These are phyloP conservation scores for Ogataea saltuana DNA, from an alignment of 805 yeast species.

Conservation along the genomic window DNA sequence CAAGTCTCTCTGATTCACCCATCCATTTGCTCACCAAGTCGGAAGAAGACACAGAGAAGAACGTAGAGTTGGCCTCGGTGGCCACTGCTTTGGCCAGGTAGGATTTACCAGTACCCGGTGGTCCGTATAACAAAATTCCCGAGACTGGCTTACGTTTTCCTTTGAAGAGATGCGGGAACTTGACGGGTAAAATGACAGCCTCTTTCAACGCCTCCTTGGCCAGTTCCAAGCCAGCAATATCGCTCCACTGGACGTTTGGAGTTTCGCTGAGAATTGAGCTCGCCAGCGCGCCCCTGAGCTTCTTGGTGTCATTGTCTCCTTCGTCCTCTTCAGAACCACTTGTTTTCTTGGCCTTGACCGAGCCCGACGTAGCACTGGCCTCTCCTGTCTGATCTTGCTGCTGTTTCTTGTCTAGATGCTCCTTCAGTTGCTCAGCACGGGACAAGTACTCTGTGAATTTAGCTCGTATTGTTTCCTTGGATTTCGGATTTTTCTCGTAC, in stretches of 20 bases:
- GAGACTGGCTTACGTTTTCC: slow-evolving; percentile 93
- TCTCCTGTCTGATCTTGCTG: slow-evolving; percentile 50
- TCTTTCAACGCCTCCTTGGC: slow-evolving; percentile 97
- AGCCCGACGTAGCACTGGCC: slow-evolving; percentile 54
- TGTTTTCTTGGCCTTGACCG: slow-evolving; percentile 55
- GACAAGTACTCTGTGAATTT: slow-evolving; percentile 89
- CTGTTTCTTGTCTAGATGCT: slow-evolving; percentile 69
- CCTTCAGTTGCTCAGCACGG: slow-evolving; percentile 92
- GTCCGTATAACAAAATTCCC: slow-evolving; percentile 86
- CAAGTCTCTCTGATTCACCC: slow-evolving; percentile 97
- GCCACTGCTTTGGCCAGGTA: slow-evolving; percentile 98
- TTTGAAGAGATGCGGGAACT: slow-evolving; percentile 91
- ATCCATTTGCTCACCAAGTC: slow-evolving; percentile 98
- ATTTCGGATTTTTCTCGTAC: slow-evolving; percentile 87
- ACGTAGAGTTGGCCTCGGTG: slow-evolving; percentile 96
- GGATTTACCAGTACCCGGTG: slow-evolving; percentile 98
- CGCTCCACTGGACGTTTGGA: slow-evolving; percentile 93
- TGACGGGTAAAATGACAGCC: slow-evolving; percentile 94
- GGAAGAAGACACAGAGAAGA: slow-evolving; percentile 93
- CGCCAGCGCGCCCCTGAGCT: slow-evolving; percentile 84
- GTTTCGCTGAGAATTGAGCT: slow-evolving; percentile 90
- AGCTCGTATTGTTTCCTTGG: slow-evolving; percentile 83
- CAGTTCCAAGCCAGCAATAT: slow-evolving; percentile 91
- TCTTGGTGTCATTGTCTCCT: slow-evolving; percentile 81
- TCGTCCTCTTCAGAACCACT: slow-evolving; percentile 53